Percentiles rank a stretch among this genome's conserved stretches.
Conservation (phyloP, 306 rosid genomes). For the Psophocarpus tetragonolobus region DNA sequence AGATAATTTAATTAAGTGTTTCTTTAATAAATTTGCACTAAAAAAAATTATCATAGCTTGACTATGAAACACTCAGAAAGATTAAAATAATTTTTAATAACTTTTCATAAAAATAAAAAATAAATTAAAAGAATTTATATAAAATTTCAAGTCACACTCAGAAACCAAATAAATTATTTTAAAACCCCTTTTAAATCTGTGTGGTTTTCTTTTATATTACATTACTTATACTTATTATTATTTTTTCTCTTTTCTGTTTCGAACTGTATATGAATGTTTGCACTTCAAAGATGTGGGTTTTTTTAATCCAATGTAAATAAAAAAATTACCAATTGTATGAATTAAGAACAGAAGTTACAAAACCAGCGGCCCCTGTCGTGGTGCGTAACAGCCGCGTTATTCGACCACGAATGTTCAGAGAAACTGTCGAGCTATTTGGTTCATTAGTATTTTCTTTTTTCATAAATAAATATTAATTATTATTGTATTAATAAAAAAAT, state of each 20-base stretch:
- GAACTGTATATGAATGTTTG: not conserved
- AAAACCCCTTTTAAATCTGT: not conserved
- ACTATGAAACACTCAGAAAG: not conserved
- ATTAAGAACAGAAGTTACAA: not conserved
- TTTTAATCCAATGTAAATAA: not conserved
- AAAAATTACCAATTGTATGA: not conserved
- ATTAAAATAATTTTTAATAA: no score
- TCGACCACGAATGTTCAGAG: not conserved
- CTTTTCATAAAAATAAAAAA: no score
- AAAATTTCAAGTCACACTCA: not conserved
- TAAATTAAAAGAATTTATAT: no score
- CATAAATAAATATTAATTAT: no score
- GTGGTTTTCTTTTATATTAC: not conserved
- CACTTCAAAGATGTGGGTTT: not conserved
- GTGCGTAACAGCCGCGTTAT: conserved; percentile 18
- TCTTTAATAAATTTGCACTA: no score
- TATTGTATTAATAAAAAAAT: no score
- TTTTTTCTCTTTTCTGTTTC: not conserved
- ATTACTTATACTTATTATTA: not conserved
- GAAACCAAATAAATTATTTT: not conserved
- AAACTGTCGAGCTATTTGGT: no score
- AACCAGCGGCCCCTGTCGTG: conserved; percentile 6
- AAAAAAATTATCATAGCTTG: not conserved
- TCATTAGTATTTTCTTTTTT: no score
- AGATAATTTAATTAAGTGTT: not conserved